A percentile compares a stretch with the other conserved stretches of the same genome.
These are phyloP conservation scores for Trichoderma citrinoviride DNA, from an alignment of 2,329 filamentous ascomycete species.

Conservation along the genomic window DNA sequence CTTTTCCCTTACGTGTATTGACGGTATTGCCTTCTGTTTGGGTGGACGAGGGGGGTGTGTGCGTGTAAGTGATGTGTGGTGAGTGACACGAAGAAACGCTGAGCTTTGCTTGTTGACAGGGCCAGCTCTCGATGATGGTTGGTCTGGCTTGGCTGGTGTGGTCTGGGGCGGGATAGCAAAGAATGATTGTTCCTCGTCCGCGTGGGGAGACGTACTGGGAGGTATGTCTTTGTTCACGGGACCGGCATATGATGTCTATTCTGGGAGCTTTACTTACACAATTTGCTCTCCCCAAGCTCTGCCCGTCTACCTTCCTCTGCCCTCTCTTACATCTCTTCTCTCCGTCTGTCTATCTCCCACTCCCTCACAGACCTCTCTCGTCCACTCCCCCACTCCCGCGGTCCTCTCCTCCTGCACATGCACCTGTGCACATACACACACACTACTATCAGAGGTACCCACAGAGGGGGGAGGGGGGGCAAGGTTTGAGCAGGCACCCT, in stretches of 20 bases:
- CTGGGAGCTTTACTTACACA: slow-evolving; percentile 17
- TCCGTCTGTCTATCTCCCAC: no score
- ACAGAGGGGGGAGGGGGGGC: slow-evolving; percentile 13
- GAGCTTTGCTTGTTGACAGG: slow-evolving; percentile 8
- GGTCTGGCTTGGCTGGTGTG: not conserved
- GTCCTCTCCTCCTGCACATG: slow-evolving; percentile 21
- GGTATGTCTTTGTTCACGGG: no score
- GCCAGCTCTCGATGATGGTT: not conserved
- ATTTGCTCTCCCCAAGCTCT: not conserved
- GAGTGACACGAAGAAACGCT: slow-evolving; percentile 1
- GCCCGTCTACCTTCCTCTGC: no score
- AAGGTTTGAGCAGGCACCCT: slow-evolving; percentile 19
- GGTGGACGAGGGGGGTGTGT: not conserved
- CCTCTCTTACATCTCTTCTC: no score
- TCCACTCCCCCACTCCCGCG: not conserved
- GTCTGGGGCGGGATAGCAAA: not conserved
- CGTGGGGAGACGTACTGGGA: slow-evolving; percentile 15
- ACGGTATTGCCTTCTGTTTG: not conserved
- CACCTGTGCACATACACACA: slow-evolving; percentile 22
- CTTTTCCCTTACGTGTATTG: not conserved
- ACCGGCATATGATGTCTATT: slow-evolving; percentile 17
- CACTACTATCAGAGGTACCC: slow-evolving; percentile 19
- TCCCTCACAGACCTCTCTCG: no score
- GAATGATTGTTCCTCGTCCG: slow-evolving; percentile 7
- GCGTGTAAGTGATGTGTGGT: not conserved